Evolutionary conservation across 2,329 filamentous ascomycete genomes (phyloP).

Genomic region (Diaporthe ilicicola): DNA sequence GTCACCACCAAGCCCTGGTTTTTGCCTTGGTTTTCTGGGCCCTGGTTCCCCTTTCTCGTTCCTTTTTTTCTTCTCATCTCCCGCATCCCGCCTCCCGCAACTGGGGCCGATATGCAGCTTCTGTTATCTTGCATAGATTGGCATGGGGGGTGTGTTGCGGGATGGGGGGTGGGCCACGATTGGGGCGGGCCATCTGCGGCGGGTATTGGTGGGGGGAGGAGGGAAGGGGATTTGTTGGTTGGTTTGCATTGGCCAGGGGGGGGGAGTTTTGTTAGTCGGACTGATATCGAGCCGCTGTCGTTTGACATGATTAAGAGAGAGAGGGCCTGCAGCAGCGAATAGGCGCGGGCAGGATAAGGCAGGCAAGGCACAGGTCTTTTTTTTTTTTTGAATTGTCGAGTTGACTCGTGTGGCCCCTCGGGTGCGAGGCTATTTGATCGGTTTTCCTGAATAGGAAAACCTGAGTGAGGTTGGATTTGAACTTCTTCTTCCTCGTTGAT

Average conservation of each 20-base stretch:
- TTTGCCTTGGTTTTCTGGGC: no score
- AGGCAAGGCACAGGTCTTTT: neutral
- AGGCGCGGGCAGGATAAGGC: no score
- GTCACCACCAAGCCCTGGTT: neutral
- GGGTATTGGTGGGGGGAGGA: neutral
- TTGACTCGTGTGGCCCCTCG: neutral
- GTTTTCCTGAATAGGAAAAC: neutral
- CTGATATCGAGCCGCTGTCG: no score
- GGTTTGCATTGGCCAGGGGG: no score
- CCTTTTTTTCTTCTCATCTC: neutral
- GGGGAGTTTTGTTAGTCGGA: no score
- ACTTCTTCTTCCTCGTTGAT: neutral
- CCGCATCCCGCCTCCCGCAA: neutral
- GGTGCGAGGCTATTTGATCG: neutral
- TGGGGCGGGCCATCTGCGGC: neutral
- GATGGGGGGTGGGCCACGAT: neutral
- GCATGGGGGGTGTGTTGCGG: no score
- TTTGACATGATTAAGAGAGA: no score
- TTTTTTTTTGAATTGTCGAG: no score
- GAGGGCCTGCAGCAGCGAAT: no score
- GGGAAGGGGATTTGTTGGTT: neutral
- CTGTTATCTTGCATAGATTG: slow-evolving; percentile 25
- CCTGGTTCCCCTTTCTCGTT: neutral
- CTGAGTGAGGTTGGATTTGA: neutral
- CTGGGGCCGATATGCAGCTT: slow-evolving; percentile 7